These are phyloP conservation scores for Flaveria brownii DNA, from an alignment of 129 eudicot genomes.

Conservation along the genomic window DNA sequence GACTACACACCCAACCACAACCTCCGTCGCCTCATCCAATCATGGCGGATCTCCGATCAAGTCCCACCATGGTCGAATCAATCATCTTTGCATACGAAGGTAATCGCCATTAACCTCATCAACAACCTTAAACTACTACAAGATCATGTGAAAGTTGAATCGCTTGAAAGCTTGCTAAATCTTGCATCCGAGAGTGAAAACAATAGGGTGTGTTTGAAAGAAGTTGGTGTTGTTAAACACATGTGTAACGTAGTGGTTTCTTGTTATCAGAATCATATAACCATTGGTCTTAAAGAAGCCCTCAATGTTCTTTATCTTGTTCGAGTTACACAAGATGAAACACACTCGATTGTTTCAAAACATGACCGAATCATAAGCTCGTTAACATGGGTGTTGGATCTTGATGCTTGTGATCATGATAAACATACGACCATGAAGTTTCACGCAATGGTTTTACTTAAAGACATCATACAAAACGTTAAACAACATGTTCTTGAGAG, in stretches of 20 bases:
- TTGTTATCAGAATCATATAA: constrained; percentile 35
- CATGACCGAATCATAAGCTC: constrained; percentile 41
- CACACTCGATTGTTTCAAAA: constrained; percentile 22
- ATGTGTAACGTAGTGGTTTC: constrained; percentile 36
- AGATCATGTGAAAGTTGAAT: constrained; percentile 20
- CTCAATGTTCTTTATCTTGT: constrained; percentile 43
- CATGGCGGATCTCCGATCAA: constrained; percentile 51
- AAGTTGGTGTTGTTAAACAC: constrained; percentile 45
- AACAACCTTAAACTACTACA: constrained; percentile 29
- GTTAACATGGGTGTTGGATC: constrained; percentile 56
- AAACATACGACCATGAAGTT: constrained; percentile 17
- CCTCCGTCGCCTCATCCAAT: constrained; percentile 69
- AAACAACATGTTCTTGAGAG: constrained; percentile 40
- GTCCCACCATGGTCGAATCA: background rate
- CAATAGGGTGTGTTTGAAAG: constrained; percentile 40
- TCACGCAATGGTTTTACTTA: constrained; percentile 41
- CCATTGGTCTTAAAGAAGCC: constrained; percentile 45
- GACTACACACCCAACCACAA: constrained; percentile 71
- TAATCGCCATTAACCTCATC: constrained; percentile 31
- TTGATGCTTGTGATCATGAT: constrained; percentile 20
- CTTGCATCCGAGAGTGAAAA: constrained; percentile 36
- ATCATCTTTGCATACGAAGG: constrained; percentile 31
- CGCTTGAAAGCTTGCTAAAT: constrained; percentile 43
- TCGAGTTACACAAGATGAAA: constrained; percentile 21
- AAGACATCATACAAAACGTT: constrained; percentile 38